phyloP scores from a whole-genome alignment of 306 rosid genomes.

The Leucaena leucocephala region DNA sequence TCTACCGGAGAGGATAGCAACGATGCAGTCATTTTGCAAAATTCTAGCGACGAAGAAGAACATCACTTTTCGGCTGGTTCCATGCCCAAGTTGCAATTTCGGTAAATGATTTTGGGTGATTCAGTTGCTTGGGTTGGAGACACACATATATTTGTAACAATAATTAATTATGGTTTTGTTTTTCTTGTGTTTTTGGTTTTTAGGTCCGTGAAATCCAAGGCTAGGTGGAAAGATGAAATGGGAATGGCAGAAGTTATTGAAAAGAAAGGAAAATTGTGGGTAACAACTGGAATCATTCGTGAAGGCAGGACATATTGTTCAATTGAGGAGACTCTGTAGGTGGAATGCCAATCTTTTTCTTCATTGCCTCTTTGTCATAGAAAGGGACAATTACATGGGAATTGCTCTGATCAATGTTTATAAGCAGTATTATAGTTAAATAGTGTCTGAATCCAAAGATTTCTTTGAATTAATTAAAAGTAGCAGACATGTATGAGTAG shows the following conservation, averaged over 20 bases:
- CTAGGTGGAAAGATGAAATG: conserved; percentile 63
- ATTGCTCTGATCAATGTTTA: neutral
- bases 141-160: neutral
- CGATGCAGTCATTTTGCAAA: conserved; percentile 41
- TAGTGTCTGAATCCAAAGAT: neutral
- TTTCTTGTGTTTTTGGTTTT: neutral
- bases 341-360: conserved; percentile 35
- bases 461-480: neutral
- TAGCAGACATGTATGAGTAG: neutral
- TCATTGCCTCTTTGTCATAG: neutral
- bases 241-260: conserved; percentile 71
- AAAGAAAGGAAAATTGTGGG: conserved; percentile 71
- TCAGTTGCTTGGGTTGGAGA: neutral
- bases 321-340: conserved; percentile 84
- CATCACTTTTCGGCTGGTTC: conserved; percentile 44
- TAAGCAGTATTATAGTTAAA: neutral
- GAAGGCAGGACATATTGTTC: conserved; percentile 64
- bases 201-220: conserved; percentile 59
- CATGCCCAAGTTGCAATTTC: conserved; percentile 65
- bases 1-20: conserved; percentile 49
- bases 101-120: conserved; percentile 43
- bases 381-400: neutral
- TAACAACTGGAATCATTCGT: conserved; percentile 74
- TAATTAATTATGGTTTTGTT: neutral
- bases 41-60: conserved; percentile 55